Evolutionary conservation across 2,329 filamentous ascomycete genomes (phyloP).

Genomic region (Colletotrichum echinochloae): DNA sequence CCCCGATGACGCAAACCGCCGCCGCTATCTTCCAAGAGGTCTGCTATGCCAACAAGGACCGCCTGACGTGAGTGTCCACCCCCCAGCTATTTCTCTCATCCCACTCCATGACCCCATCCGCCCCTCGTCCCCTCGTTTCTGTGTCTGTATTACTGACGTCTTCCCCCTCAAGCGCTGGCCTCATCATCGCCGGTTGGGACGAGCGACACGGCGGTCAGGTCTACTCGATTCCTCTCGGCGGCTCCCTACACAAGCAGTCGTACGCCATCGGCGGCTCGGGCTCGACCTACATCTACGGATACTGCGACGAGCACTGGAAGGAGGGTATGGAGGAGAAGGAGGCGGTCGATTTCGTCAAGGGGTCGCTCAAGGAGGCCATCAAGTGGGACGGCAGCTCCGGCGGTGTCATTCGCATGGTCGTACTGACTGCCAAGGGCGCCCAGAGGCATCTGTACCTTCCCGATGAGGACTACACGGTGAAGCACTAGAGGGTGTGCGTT

Average conservation of each 20-base stretch:
- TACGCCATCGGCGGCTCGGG: constrained; percentile 97
- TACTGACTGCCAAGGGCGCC: constrained; percentile 89
- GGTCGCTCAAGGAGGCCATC: constrained; percentile 91
- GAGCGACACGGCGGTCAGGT: constrained; percentile 95
- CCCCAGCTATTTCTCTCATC: no score
- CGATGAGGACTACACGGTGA: constrained; percentile 85
- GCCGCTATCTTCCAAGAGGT: constrained; percentile 97
- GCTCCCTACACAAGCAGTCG: constrained; percentile 95
- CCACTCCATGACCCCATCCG: no score
- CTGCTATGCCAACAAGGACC: constrained; percentile 98
- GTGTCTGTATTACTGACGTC: neutral
- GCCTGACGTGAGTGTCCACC: constrained; percentile 74
- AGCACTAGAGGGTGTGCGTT: constrained; percentile 63
- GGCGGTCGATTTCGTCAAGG: constrained; percentile 93
- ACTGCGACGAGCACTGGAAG: constrained; percentile 95
- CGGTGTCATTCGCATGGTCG: constrained; percentile 97
- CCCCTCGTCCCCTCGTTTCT: neutral
- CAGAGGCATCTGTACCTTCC: constrained; percentile 96
- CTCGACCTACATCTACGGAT: constrained; percentile 99
- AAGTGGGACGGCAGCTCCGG: constrained; percentile 99
- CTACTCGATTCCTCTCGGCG: constrained; percentile 95
- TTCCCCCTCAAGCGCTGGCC: constrained; percentile 75
- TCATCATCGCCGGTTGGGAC: constrained; percentile 99
- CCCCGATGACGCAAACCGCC: constrained; percentile 93
- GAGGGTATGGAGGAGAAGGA: constrained; percentile 95